Base-by-base conservation (phyloP, 345 rosid species). In the Passiflora organensis region DNA sequence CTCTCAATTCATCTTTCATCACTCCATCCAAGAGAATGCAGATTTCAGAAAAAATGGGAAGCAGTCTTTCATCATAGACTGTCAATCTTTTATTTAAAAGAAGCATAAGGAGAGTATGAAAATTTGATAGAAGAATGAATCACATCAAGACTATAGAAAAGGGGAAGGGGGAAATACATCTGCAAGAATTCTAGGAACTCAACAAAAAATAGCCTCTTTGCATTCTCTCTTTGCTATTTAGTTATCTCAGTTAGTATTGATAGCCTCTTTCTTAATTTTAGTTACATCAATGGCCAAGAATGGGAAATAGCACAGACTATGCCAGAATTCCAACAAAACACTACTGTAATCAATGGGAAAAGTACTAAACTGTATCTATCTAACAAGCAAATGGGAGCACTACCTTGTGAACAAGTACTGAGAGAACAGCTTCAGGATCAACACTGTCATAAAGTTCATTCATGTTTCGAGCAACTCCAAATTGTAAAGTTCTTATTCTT, bases 371-470 rank as follows among this genome's bases (percentile, higher is more conserved):
- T n/a, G 34, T 28, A 28, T 8, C 8, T 2, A 28, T 28, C 34
- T 28, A 41, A 41, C 43, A 41, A 28, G 15, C n/a, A 51, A 22
- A 39, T 36, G 23, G 38, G 64, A 16, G 48, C 13, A 6, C 53
- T 60, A 89, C 99, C 95, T 86, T 89, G 75, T 93, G 97, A 68
- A 93, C 91, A 51, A 89, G 97, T 62, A 89, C 62, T 5, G 95
- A 82, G 48, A 93, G 78, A 67, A 93, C 83, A 25, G 68, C 86
- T 84, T 89, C 97, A 57, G 83, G 79, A 69, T 86, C 95, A 51
- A 89, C 95, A 78, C 79, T 80, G 68, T 86, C 94, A 56, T 86
- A 89, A 56, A 89, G 77, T 65, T 89, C 95, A 67, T 74, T 78
- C 54, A 80, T 74, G 73, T 85, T 86, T 43, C 74, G 80, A 49